Percentiles rank a stretch among this genome's conserved stretches.
Conservation (phyloP, 1,139 yeast species). For the Debaryomyces psychrophilus region DNA sequence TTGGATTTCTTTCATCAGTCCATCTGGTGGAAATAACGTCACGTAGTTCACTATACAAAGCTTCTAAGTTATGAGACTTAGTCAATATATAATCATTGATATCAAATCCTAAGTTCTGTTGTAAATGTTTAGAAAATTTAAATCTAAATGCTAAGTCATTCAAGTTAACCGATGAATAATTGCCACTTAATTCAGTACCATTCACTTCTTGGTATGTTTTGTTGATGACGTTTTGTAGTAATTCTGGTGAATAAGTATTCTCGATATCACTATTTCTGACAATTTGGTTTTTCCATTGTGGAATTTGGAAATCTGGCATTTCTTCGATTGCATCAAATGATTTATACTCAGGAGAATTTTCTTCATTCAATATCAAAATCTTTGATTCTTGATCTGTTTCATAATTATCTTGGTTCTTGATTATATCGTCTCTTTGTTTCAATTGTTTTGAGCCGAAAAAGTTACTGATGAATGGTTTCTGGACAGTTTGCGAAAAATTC, state of each 20-base stretch:
- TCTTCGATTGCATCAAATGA: constrained; percentile 33
- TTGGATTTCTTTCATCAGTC: constrained; percentile 69
- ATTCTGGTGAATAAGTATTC: constrained; percentile 29
- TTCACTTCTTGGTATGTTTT: constrained; percentile 29
- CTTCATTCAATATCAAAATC: constrained; percentile 39
- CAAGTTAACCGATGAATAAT: constrained; percentile 26
- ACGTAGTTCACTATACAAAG: constrained; percentile 48
- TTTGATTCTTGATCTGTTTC: constrained; percentile 38
- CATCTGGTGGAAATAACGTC: constrained; percentile 52
- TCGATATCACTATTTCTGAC: constrained; percentile 34
- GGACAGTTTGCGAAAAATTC: constrained; percentile 8
- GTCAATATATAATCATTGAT: constrained; percentile 69
- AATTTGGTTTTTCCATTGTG: constrained; percentile 38
- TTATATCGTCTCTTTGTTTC: constrained; percentile 34
- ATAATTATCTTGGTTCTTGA: constrained; percentile 45
- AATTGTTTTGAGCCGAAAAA: constrained; percentile 24
- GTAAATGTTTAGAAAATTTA: constrained; percentile 57
- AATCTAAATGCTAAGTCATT: constrained; percentile 63
- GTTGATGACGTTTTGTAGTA: constrained; percentile 29
- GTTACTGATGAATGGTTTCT: constrained; percentile 22
- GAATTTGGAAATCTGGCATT: constrained; percentile 39
- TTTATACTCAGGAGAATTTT: constrained; percentile 37
- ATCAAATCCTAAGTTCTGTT: constrained; percentile 60
- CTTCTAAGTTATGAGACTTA: constrained; percentile 47
- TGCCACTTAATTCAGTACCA: constrained; percentile 19